phyloP scores from a whole-genome alignment of 768 basidiomycete genomes.

The Kondoa subrosea region DNA sequence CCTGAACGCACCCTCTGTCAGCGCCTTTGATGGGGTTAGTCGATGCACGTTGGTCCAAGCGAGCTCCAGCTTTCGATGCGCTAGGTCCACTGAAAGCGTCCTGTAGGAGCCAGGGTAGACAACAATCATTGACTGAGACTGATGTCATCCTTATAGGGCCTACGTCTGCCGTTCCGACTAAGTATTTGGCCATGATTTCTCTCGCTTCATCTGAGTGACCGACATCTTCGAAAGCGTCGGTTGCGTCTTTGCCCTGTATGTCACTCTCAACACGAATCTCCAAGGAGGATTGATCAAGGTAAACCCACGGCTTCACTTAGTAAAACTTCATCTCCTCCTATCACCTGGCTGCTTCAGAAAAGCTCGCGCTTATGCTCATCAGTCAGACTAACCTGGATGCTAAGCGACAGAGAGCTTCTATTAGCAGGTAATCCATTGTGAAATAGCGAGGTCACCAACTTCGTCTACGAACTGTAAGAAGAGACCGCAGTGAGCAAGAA shows the following conservation, averaged over 20 bases:
- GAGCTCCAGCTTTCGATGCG: neutral
- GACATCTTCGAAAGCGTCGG: constrained; percentile 97
- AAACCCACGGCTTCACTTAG: constrained; percentile 79
- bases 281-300: too few species aligned
- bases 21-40: neutral
- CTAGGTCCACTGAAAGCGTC: neutral
- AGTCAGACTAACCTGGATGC: constrained; percentile 20
- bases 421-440: constrained; percentile 2
- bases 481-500: too few species aligned
- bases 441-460: constrained; percentile 10
- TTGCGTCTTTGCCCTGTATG: constrained; percentile 87
- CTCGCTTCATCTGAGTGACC: constrained; percentile 98
- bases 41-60: neutral
- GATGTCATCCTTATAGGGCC: neutral
- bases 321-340: constrained; percentile 91
- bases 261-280: too few species aligned
- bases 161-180: constrained; percentile 52
- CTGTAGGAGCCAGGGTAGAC: neutral
- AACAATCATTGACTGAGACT: neutral
- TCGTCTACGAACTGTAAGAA: constrained; percentile 43
- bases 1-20: constrained; percentile 3
- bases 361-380: neutral
- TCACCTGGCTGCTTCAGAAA: constrained; percentile 49
- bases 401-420: constrained; percentile 7
- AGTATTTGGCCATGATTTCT: constrained; percentile 56